Base-by-base conservation (phyloP, 1,284 basidiomycete species). In the Ganoderma lingzhi region DNA sequence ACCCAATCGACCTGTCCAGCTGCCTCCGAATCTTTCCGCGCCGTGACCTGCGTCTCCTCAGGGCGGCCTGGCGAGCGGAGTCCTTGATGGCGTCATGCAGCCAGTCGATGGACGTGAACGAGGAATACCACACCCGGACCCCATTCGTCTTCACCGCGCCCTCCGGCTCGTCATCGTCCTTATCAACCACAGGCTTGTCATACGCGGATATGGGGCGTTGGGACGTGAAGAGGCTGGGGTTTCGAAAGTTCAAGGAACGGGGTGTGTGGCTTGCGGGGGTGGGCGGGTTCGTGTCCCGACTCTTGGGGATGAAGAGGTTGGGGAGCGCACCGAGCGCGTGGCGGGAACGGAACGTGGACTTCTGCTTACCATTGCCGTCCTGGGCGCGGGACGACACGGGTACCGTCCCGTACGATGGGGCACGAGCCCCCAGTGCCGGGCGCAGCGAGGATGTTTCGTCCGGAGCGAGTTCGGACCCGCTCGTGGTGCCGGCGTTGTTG, bases 21-120 rank as follows among this genome's bases (percentile, higher is more conserved):
- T 85, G 82, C 63, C 95, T 89, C n/a, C 86, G 83, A 44, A 94
- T 72, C 56, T 85, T 86, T 1, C 96, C 94, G 19, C 95, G 88
- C 37, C 93, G 30, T 0, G 94, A 95, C 71, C 87, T 90, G 64
- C 88, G 86, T 61, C 83, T 88, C 64, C 90, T 84, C 23, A 97
- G 82, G 58, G 89, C 87, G 37, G 91, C 87, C 69, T 93, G 90
- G 30, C 96, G 91, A 1, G 89, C 87, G 0, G 94, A 94, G 76
- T 96, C 95, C 79, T 97, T 96, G 84, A 97, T 96, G 44, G 93
- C 88, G 82, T 97, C 96, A 77, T 97, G 96, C 63, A 97, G 84
- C 96, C 96, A 97, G 80, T 97, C 96, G 70, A 95, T 90, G 51
- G 91, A 92, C 1, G 90, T 89, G 82, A 91, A 96, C 12, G 90